Evolutionary conservation across 495 filamentous ascomycete genomes (phyloP).

Genomic region (Penicillium chermesinum): DNA sequence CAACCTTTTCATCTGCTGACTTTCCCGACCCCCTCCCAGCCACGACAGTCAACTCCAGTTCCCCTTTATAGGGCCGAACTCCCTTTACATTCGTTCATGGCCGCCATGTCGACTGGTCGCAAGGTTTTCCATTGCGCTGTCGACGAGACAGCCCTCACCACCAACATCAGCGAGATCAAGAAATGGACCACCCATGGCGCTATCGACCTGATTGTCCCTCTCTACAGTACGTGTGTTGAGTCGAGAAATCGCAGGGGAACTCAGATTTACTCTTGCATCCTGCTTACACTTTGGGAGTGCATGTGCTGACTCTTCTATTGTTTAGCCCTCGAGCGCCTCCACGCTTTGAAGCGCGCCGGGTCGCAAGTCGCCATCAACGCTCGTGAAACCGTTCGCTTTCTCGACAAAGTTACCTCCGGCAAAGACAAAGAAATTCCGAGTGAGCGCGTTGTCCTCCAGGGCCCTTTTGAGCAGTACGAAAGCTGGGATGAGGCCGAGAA

Average conservation of each 20-base stretch:
- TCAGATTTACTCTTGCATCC: no score
- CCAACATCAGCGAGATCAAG: conserved; percentile 65
- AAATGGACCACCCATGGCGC: conserved; percentile 60
- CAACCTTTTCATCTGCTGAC: conserved; percentile 31
- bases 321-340: conserved; percentile 52
- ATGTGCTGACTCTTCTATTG: conserved; percentile 5
- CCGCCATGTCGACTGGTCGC: conserved; percentile 44
- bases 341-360: conserved; percentile 52
- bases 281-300: neutral
- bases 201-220: conserved; percentile 62
- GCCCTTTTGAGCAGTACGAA: conserved; percentile 53
- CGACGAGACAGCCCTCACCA: conserved; percentile 66
- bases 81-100: conserved; percentile 15
- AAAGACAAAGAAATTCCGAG: conserved; percentile 42
- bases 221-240: conserved; percentile 63
- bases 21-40: conserved; percentile 19
- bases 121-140: conserved; percentile 71
- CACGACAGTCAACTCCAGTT: conserved; percentile 31
- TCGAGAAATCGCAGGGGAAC: no score
- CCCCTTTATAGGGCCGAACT: conserved; percentile 29
- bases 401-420: conserved; percentile 57
- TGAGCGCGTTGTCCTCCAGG: conserved; percentile 48
- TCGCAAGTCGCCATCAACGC: conserved; percentile 56
- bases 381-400: conserved; percentile 58
- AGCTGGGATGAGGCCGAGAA: conserved; percentile 60